A percentile compares a stretch with the other conserved stretches of the same genome.
Evolutionary conservation across 257 asterid genomes (phyloP).

Genomic region (Ligustrum vulgare): DNA sequence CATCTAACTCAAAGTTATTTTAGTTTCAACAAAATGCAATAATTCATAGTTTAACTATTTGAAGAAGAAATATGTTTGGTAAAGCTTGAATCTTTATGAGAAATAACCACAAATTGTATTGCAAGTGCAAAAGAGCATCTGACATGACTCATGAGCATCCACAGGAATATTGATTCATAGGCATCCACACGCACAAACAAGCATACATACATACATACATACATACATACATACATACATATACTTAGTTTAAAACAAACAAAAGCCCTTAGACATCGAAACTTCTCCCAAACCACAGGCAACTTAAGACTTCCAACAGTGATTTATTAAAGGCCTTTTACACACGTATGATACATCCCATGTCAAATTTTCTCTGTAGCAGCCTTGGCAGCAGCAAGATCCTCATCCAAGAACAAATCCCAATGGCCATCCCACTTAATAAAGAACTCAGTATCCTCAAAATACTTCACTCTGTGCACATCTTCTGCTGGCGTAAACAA

Average conservation of each 20-base stretch:
- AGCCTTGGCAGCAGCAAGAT: constrained; percentile 65
- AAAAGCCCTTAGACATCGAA: not conserved
- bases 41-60: too few species aligned
- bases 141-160: too few species aligned
- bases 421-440: constrained; percentile 95
- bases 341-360: not conserved
- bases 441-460: constrained; percentile 83
- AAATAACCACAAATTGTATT: too few species aligned
- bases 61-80: not conserved
- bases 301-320: not conserved
- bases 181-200: too few species aligned
- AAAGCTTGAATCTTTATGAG: not conserved
- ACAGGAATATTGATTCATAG: not conserved
- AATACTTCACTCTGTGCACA: constrained; percentile 76
- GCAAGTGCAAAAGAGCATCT: not conserved
- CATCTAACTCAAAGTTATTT: not conserved
- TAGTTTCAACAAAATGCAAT: not conserved
- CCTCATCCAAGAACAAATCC: constrained; percentile 84
- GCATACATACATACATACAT: too few species aligned
- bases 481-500: constrained; percentile 83
- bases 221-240: too few species aligned
- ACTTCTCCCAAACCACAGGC: not conserved
- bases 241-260: not conserved
- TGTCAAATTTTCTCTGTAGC: constrained; percentile 38
- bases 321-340: not conserved